Evolutionary conservation across 768 basidiomycete species (phyloP).

Genomic region (Sarcodon sp.): DNA sequence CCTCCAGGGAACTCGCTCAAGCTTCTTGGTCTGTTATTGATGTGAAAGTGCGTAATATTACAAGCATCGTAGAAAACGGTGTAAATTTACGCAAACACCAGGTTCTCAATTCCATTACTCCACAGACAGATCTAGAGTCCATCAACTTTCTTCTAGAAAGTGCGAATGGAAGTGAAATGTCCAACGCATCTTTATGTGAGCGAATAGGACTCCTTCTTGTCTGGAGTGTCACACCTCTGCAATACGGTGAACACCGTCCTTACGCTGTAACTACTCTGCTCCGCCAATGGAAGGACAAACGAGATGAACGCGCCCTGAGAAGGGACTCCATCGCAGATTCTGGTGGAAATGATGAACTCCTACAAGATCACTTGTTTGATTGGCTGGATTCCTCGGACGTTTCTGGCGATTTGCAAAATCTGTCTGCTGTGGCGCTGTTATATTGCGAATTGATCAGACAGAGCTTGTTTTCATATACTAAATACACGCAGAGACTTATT

Average conservation of each 20-base stretch:
- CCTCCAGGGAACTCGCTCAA: constrained; percentile 43
- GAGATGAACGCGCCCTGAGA: constrained; percentile 48
- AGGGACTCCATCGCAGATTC: constrained; percentile 43
- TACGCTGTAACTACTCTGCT: constrained; percentile 66
- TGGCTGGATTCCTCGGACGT: constrained; percentile 65
- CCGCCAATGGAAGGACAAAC: constrained; percentile 44
- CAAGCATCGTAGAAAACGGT: not conserved
- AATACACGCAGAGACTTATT: constrained; percentile 71
- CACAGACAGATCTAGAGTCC: constrained; percentile 43
- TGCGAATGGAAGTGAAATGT: constrained; percentile 24
- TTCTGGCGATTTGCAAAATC: constrained; percentile 40
- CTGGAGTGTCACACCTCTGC: constrained; percentile 71
- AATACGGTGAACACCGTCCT: constrained; percentile 74
- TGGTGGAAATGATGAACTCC: constrained; percentile 25
- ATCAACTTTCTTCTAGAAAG: constrained; percentile 36
- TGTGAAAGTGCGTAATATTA: constrained; percentile 24
- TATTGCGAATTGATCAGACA: constrained; percentile 61
- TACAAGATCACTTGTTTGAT: constrained; percentile 70
- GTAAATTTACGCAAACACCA: constrained; percentile 14
- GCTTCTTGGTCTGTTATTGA: constrained; percentile 50
- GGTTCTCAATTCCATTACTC: constrained; percentile 70
- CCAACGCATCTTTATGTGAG: constrained; percentile 44
- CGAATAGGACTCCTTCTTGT: constrained; percentile 56
- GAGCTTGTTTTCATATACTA: constrained; percentile 62
- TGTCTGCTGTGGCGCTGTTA: constrained; percentile 49